Conservation (phyloP, 148 eudicot genomes). For the Chenopodium album region DNA sequence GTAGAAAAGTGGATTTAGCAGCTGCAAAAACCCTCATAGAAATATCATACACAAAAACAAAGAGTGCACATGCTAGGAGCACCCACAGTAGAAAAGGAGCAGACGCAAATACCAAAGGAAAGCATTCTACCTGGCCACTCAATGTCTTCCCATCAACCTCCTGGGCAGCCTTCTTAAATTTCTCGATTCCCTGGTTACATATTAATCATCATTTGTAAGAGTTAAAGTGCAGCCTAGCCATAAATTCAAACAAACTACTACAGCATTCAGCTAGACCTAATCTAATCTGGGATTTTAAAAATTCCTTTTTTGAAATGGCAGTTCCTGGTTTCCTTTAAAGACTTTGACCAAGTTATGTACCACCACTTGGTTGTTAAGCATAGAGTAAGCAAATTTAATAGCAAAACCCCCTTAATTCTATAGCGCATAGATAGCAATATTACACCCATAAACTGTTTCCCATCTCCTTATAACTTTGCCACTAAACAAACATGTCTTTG, state of each 20-base stretch:
- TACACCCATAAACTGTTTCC: not conserved
- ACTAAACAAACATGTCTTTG: not conserved
- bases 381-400: not conserved
- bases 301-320: not conserved
- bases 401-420: too few relatives aligned
- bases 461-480: not conserved
- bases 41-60: not conserved
- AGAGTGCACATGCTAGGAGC: not conserved
- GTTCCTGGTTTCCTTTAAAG: not conserved
- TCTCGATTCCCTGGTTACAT: slow-evolving; percentile 72
- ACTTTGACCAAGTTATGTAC: not conserved
- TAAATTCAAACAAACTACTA: not conserved
- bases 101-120: slow-evolving; percentile 3
- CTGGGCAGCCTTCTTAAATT: slow-evolving; percentile 77
- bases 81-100: slow-evolving; percentile 9
- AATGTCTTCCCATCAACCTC: slow-evolving; percentile 69
- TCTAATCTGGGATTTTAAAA: not conserved
- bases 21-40: not conserved
- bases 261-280: not conserved
- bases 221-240: not conserved
- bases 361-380: not conserved
- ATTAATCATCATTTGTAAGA: not conserved
- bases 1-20: not conserved
- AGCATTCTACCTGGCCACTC: slow-evolving; percentile 67
- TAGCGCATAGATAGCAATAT: not conserved